Evolutionary conservation across 192 early-diverging fungal genomes (phyloP).

Genomic region (Linnemannia exigua): DNA sequence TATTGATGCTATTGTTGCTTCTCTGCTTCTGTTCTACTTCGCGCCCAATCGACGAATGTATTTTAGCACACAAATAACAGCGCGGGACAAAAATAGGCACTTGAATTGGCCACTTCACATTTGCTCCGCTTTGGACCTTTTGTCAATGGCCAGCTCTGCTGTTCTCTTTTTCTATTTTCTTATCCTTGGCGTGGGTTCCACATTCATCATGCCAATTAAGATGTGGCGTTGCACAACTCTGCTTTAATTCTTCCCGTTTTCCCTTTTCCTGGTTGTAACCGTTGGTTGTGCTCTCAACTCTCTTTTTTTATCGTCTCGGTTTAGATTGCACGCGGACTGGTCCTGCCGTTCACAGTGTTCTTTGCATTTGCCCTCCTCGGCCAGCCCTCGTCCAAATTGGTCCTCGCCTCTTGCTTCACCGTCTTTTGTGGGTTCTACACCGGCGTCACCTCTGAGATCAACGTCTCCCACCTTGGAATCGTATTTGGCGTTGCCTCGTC

Average conservation of each 20-base stretch:
- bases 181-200: neutral
- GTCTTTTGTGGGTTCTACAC: constrained; percentile 71
- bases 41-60: no score
- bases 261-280: neutral
- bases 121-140: neutral
- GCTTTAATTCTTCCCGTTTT: neutral
- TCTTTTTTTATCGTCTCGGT: neutral
- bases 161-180: neutral
- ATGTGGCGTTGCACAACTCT: neutral
- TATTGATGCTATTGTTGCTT: constrained; percentile 66
- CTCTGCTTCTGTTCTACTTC: neutral
- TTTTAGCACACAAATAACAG: no score
- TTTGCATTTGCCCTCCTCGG: constrained; percentile 58
- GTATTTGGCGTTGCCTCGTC: constrained; percentile 66
- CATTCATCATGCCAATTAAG: neutral
- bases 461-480: constrained; percentile 54
- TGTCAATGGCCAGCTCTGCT: no score
- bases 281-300: neutral
- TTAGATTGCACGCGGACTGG: constrained; percentile 69
- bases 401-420: constrained; percentile 59
- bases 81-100: neutral
- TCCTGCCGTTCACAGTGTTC: constrained; percentile 70
- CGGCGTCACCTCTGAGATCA: constrained; percentile 60
- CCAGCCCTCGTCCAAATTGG: constrained; percentile 49
- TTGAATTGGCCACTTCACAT: no score